Base-by-base conservation (phyloP, 345 rosid genomes). In the Gynandropsis gynandra region DNA sequence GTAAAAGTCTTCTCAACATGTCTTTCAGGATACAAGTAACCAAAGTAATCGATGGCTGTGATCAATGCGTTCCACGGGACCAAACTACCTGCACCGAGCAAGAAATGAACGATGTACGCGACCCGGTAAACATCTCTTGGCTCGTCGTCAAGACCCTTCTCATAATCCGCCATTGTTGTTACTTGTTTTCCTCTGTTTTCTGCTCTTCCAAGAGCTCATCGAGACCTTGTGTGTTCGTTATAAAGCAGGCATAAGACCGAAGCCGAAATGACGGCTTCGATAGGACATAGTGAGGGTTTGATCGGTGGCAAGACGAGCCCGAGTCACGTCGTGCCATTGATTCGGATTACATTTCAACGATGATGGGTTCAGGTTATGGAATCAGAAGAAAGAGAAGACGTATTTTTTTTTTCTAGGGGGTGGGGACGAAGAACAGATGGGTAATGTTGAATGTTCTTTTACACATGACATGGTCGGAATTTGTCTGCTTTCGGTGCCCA, bases 21-120 rank as follows among this genome's bases (percentile, higher is more conserved):
- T 49, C 70, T 76, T 42, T 59, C 20, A 0, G 96, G 95, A 48
- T 87, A 90, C 35, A 82, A 74, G 65, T 67, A 61, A 16, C 83
- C 68, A 13, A 90, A 90, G 68, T 87, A 87, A 74, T 90, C 96
- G 16, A 80, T 76, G 12, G 95, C 96, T 0, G 89, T 90, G 72
- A 90, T 90, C 40, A 80, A 85, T 55, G 89, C 79, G 61, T 90
- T 90, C 96, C 98, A 90, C 1, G 98, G 98, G 61, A 84, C 89
- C 65, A 90, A 75, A 74, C 84, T 87, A 32, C 95, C 96, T 12
- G 87, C 93, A 42, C 98, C 98, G 29, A 90, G 80, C 62, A 90
- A 63, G 78, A 84, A 87, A 72, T 90, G 93, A 62, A 87, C 79
- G 54, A 76, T 60, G 56, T 87, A 90, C 31, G 93, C 95, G 20